phyloP scores from a whole-genome alignment of 441 rosid species.

The Populus tomentosa region DNA sequence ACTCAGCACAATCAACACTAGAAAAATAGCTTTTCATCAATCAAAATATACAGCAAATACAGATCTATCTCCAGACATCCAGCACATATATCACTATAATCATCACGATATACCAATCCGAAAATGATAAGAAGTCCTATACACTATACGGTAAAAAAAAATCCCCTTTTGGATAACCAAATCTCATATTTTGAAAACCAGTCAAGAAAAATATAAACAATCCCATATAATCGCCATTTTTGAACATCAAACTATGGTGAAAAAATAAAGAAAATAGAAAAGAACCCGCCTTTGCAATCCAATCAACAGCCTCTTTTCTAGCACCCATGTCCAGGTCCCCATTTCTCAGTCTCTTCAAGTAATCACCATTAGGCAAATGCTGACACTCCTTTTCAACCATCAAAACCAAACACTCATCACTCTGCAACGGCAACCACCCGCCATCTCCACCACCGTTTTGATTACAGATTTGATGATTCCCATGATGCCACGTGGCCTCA shows the following conservation, averaged over 20 bases:
- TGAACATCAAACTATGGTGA: not conserved
- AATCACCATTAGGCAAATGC: conserved; percentile 50
- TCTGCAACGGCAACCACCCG: conserved; percentile 35
- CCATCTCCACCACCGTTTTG: conserved; percentile 11
- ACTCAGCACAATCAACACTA: not conserved
- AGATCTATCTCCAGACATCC: not conserved
- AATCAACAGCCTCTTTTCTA: conserved; percentile 53
- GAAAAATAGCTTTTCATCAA: not conserved
- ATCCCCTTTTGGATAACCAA: not conserved
- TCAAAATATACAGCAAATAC: not conserved
- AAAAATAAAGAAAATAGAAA: not conserved
- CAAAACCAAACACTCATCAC: conserved; percentile 50
- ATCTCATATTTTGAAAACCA: not conserved
- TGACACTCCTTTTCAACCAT: conserved; percentile 56
- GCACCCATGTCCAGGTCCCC: conserved; percentile 52
- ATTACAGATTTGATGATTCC: conserved; percentile 24
- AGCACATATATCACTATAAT: too few species aligned
- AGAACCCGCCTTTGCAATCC: conserved; percentile 56
- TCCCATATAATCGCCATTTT: not conserved
- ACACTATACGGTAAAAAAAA: not conserved
- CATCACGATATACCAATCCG: not conserved
- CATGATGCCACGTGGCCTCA: conserved; percentile 28
- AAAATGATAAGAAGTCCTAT: not conserved
- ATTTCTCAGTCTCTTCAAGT: conserved; percentile 45
- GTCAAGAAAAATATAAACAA: not conserved